Conservation (phyloP, 768 basidiomycete species). For the Amanita brunnescens region DNA sequence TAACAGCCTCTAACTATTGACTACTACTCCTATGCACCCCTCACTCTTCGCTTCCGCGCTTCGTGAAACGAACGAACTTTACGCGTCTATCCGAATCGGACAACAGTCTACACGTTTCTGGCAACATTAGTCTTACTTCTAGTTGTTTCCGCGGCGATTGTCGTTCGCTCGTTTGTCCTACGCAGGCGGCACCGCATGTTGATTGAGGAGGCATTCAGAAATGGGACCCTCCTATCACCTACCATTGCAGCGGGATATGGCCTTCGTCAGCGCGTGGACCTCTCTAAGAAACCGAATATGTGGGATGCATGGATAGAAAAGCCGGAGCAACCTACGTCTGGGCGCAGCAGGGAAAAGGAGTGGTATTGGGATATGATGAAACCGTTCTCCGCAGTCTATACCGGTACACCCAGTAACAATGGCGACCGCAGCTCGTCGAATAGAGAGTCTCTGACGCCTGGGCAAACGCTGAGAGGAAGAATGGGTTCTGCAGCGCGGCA, state of each 20-base stretch:
- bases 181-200: constrained; percentile 50
- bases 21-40: not conserved
- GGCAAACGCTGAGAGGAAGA: not conserved
- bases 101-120: constrained; percentile 39
- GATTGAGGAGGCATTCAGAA: constrained; percentile 55
- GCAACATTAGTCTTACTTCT: constrained; percentile 65
- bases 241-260: constrained; percentile 15
- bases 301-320: constrained; percentile 31
- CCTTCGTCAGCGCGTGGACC: constrained; percentile 24
- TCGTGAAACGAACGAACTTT: not conserved
- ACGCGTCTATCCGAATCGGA: not conserved
- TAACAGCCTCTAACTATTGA: not conserved
- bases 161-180: constrained; percentile 55
- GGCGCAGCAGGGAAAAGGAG: constrained; percentile 4
- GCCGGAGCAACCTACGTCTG: constrained; percentile 1
- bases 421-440: not conserved
- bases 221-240: constrained; percentile 51
- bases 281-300: constrained; percentile 37
- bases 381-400: constrained; percentile 24
- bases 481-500: constrained; percentile 1
- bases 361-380: constrained; percentile 25
- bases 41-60: too few species aligned
- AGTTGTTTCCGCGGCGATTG: constrained; percentile 57
- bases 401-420: not conserved
- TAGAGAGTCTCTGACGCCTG: not conserved